These are phyloP conservation scores for Theobroma cacao DNA, from an alignment of 345 rosid species.

Conservation along the genomic window DNA sequence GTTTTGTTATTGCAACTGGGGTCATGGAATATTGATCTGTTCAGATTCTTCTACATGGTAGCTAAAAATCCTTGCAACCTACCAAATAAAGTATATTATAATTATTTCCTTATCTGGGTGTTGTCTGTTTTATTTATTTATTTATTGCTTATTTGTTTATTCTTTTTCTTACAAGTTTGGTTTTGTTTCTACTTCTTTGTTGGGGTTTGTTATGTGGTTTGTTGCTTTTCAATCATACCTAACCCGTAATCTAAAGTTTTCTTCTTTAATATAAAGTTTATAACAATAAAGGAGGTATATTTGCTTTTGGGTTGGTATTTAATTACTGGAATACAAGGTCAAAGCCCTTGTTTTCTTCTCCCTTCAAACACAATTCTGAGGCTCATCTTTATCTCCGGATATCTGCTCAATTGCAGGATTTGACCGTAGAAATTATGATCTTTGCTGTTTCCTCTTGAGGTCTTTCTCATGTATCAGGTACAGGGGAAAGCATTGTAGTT, in stretches of 20 bases:
- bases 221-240: constrained; percentile 29
- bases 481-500: not conserved
- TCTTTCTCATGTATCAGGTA: constrained; percentile 27
- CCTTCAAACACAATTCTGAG: constrained; percentile 23
- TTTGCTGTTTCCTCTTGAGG: constrained; percentile 14
- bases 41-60: constrained; percentile 22
- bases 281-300: not conserved
- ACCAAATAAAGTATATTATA: constrained; percentile 2
- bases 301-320: constrained; percentile 12
- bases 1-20: not conserved
- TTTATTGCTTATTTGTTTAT: not conserved
- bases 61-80: constrained; percentile 8
- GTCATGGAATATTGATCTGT: constrained; percentile 13
- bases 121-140: not conserved
- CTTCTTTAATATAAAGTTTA: not conserved
- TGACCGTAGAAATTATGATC: constrained; percentile 11
- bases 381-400: constrained; percentile 15
- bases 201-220: constrained; percentile 23
- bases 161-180: constrained; percentile 5
- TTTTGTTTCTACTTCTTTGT: constrained; percentile 11
- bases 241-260: constrained; percentile 20
- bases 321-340: constrained; percentile 18
- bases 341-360: constrained; percentile 17
- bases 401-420: constrained; percentile 28
- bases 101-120: constrained; percentile 19